These are phyloP conservation scores for Euphrasia confusa DNA, from an alignment of 257 asterid species.

Conservation along the genomic window DNA sequence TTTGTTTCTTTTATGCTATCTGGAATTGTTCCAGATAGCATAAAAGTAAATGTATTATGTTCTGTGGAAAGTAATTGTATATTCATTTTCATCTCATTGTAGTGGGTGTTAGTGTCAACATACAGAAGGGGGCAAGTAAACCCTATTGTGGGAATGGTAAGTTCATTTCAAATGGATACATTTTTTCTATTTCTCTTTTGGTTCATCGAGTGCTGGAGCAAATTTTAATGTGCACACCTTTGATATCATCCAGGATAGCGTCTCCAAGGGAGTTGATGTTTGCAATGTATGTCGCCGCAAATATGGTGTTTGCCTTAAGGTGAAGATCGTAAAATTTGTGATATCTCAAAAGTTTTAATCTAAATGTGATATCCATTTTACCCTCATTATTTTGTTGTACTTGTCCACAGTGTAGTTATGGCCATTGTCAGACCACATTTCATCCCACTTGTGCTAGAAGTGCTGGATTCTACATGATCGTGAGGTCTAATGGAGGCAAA, in stretches of 20 bases:
- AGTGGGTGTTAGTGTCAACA: conserved; percentile 87
- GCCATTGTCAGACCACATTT: conserved; percentile 87
- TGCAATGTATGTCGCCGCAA: conserved; percentile 71
- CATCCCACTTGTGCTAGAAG: conserved; percentile 98
- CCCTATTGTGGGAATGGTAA: conserved; percentile 71
- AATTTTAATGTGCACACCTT: conserved; percentile 15
- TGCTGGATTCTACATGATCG: conserved; percentile 84
- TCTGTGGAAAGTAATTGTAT: conserved; percentile 23
- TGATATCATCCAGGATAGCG: conserved; percentile 48
- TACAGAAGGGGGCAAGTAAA: conserved; percentile 79
- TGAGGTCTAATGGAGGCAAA: conserved; percentile 70
- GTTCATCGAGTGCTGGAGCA: neutral
- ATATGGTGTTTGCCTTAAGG: conserved; percentile 96
- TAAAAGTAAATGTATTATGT: neutral
- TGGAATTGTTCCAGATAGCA: conserved; percentile 1
- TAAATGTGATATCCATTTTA: conserved; percentile 1
- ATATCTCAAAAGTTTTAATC: neutral
- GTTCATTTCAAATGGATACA: conserved; percentile 21
- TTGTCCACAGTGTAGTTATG: conserved; percentile 77
- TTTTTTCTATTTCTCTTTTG: neutral
- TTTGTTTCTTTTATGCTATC: conserved; percentile 32
- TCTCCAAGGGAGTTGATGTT: conserved; percentile 56
- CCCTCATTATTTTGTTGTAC: conserved; percentile 20
- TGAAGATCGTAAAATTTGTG: conserved; percentile 26
- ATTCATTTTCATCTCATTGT: conserved; percentile 35